These are phyloP conservation scores for Backusella parvicylindrica DNA, from an alignment of 192 early-diverging fungal species.

Conservation along the genomic window DNA sequence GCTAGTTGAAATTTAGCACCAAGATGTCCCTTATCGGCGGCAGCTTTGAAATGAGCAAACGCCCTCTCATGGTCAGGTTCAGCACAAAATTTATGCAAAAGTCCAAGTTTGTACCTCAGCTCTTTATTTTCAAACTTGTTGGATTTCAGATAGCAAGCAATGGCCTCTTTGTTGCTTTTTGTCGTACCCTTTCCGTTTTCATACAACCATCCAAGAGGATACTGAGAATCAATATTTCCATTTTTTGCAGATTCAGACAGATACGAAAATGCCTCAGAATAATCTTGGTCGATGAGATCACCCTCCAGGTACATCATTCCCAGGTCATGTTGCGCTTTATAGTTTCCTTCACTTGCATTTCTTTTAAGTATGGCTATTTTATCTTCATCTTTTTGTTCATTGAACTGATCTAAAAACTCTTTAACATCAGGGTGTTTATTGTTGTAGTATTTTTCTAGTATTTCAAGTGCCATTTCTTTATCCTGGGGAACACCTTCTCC, in stretches of 20 bases:
- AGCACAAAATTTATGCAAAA: not conserved
- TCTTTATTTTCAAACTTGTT: not conserved
- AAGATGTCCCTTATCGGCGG: not conserved
- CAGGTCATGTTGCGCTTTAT: not conserved
- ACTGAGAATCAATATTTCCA: constrained; percentile 53
- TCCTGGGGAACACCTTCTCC: not conserved
- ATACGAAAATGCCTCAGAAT: constrained; percentile 39
- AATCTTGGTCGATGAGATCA: not conserved
- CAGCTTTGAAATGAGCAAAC: not conserved
- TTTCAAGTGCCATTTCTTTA: not conserved
- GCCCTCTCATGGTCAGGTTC: not conserved
- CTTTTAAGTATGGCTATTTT: not conserved
- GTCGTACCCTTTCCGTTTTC: constrained; percentile 39
- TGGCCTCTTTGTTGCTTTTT: constrained; percentile 10
- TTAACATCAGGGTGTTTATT: not conserved
- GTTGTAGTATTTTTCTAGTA: not conserved
- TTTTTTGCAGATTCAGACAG: constrained; percentile 56
- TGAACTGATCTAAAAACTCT: not conserved
- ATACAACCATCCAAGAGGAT: constrained; percentile 43
- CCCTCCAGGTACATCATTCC: not conserved
- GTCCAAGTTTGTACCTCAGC: not conserved
- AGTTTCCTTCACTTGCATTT: not conserved
- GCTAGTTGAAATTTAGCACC: not conserved
- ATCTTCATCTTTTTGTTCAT: not conserved
- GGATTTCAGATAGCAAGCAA: not conserved